Percentiles rank a stretch among this genome's conserved stretches.
Evolutionary conservation across 2,329 filamentous ascomycete species (phyloP).

Genomic region (Aspergillus amoenus): DNA sequence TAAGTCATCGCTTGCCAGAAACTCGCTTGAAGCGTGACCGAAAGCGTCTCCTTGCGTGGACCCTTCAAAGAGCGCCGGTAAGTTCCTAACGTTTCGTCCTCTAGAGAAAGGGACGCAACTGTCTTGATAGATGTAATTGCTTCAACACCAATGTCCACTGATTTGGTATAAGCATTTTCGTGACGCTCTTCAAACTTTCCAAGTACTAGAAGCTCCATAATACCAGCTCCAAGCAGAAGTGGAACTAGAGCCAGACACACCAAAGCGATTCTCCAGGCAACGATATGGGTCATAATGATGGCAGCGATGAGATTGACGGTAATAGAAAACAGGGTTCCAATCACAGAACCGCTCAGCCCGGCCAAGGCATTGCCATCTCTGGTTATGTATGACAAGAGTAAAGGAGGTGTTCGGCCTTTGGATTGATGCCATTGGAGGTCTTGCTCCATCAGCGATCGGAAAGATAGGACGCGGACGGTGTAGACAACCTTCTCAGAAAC

Average conservation of each 20-base stretch:
- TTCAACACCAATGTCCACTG: conserved; percentile 50
- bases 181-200: conserved; percentile 58
- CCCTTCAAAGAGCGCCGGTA: conserved; percentile 48
- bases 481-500: conserved; percentile 66
- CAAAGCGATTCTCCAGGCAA: conserved; percentile 74
- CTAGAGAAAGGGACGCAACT: conserved; percentile 52
- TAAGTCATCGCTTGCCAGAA: conserved; percentile 46
- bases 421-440: conserved; percentile 69
- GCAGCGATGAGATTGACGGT: conserved; percentile 66
- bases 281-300: conserved; percentile 65
- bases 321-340: conserved; percentile 69
- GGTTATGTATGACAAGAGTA: conserved; percentile 66
- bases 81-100: conserved; percentile 48
- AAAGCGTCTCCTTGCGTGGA: conserved; percentile 50
- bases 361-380: conserved; percentile 66
- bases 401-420: conserved; percentile 59
- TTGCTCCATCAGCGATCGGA: conserved; percentile 65
- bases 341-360: conserved; percentile 67
- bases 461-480: conserved; percentile 61
- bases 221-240: conserved; percentile 64
- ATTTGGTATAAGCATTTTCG: conserved; percentile 50
- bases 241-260: conserved; percentile 70
- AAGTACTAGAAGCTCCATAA: conserved; percentile 65
- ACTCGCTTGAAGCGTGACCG: conserved; percentile 49
- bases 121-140: conserved; percentile 54